Evolutionary conservation across 169 alveolate genomes (phyloP), one percentile per base, ranked within the genome.

Genomic region (Plasmodium blacklocki): DNA sequence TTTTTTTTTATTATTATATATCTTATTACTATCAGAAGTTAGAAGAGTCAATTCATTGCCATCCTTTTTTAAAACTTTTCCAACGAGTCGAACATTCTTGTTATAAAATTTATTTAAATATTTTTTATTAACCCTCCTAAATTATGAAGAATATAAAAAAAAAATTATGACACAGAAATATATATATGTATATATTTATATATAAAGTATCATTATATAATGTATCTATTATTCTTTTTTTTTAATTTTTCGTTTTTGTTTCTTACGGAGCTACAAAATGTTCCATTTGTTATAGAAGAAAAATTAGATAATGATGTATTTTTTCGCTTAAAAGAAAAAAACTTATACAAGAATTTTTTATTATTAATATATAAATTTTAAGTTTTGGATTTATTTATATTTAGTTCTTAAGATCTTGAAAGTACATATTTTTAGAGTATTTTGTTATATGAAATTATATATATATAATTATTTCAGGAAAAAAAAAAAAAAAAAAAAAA

Each of bases 241-340:
- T 67, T 80, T 32, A 67, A 19, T 39, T 80, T 45, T 3, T 19
- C 58, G 19, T 45, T 58, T 45, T 62, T 54, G 59, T 26, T 58
- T 19, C 91, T 67, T 68, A 83, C 91, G 91, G 91, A 26, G 91
- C 91, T 83, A 70, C 59, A 50, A 54, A 83, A 7, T 83, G 83
- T 70, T 83, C 91, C 91, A 83, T 83, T 83, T 67, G 32, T 23
- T 50, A 23, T 18, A 39, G 47, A 39, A 5, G 47, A 39, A 39
- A 39, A 5, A 39, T 39, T 39, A 39, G 47, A 39, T 39, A 39
- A 39, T 39, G 9, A 39, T 39, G 5, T 39, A 39, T 39, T 39
- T 39, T 39, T 39, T 39, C 47, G 47, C 47, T 67, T 15, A 64
- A 18, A 49, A 39, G 32, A 49, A 26, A 52, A 26, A 29, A 43